These are phyloP conservation scores for Aaosphaeria pasadenensis DNA, from an alignment of 2,329 filamentous ascomycete species.

Conservation along the genomic window DNA sequence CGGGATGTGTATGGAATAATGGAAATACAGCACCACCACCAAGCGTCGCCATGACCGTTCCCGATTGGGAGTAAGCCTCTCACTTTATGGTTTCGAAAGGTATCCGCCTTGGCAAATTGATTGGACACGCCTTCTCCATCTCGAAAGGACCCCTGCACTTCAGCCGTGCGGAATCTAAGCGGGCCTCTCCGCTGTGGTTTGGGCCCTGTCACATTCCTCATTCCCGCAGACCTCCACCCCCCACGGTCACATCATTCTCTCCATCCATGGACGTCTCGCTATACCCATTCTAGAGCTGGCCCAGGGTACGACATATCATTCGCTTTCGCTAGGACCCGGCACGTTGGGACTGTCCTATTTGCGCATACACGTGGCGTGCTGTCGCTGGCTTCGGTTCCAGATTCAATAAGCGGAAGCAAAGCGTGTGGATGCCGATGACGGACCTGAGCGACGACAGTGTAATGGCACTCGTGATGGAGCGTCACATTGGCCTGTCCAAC, in stretches of 20 bases:
- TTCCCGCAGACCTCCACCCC: background rate
- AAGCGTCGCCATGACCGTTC: no score
- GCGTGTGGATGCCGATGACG: slow-evolving; percentile 16
- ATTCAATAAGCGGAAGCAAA: slow-evolving; percentile 14
- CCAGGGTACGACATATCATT: slow-evolving; percentile 14
- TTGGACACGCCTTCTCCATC: slow-evolving; percentile 20
- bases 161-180: slow-evolving; percentile 26
- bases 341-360: slow-evolving; percentile 14
- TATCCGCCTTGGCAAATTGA: slow-evolving; percentile 28
- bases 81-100: slow-evolving; percentile 23
- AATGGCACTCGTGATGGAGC: no score
- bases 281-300: slow-evolving; percentile 5
- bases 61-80: no score
- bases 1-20: no score
- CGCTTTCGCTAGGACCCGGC: slow-evolving; percentile 13
- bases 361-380: slow-evolving; percentile 36
- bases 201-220: slow-evolving; percentile 27
- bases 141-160: slow-evolving; percentile 20
- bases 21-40: no score
- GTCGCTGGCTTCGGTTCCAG: slow-evolving; percentile 24
- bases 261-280: slow-evolving; percentile 1
- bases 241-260: slow-evolving; percentile 9
- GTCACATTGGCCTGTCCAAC: no score
- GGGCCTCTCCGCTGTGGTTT: slow-evolving; percentile 32
- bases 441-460: slow-evolving; percentile 6